phyloP scores from a whole-genome alignment of 371 early-diverging fungal species.

The Mucor lusitanicus region DNA sequence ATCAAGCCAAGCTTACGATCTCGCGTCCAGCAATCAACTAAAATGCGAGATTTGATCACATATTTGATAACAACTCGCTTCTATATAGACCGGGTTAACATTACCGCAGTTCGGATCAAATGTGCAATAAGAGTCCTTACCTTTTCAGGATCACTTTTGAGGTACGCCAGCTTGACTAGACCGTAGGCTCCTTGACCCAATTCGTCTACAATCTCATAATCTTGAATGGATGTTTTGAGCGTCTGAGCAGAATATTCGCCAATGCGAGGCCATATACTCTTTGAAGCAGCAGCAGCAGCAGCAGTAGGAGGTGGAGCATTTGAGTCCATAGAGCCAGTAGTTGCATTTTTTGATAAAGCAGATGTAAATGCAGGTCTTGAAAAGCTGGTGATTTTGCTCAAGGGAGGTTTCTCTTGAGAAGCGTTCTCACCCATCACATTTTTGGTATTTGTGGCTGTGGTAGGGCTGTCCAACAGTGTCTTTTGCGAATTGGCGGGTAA shows the following conservation, averaged over 20 bases:
- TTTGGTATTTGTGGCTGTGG: background rate
- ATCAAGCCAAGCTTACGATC: slow-evolving; percentile 63
- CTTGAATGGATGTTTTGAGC: slow-evolving; percentile 41
- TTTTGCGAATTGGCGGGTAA: slow-evolving; percentile 13
- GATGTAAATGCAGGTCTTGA: slow-evolving; percentile 14
- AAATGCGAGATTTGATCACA: slow-evolving; percentile 69
- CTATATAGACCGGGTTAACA: slow-evolving; percentile 23
- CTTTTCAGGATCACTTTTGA: slow-evolving; percentile 43
- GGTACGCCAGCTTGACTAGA: slow-evolving; percentile 58
- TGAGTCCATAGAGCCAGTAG: background rate
- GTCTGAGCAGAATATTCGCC: slow-evolving; percentile 46
- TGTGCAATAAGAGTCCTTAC: slow-evolving; percentile 17
- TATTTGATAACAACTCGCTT: slow-evolving; percentile 73
- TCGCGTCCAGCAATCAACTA: slow-evolving; percentile 68
- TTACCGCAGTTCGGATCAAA: background rate
- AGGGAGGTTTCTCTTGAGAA: background rate
- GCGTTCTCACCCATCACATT: background rate
- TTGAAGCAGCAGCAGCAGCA: background rate
- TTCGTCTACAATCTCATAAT: slow-evolving; percentile 62
- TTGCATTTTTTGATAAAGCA: background rate
- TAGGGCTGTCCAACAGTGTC: background rate
- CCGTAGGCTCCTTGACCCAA: slow-evolving; percentile 82
- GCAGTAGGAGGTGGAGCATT: background rate
- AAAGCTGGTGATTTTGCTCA: background rate
- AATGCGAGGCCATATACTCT: slow-evolving; percentile 8